Evolutionary conservation across 352 stramenopile genomes (phyloP).

Genomic region (Globisporangium takayamanum): DNA sequence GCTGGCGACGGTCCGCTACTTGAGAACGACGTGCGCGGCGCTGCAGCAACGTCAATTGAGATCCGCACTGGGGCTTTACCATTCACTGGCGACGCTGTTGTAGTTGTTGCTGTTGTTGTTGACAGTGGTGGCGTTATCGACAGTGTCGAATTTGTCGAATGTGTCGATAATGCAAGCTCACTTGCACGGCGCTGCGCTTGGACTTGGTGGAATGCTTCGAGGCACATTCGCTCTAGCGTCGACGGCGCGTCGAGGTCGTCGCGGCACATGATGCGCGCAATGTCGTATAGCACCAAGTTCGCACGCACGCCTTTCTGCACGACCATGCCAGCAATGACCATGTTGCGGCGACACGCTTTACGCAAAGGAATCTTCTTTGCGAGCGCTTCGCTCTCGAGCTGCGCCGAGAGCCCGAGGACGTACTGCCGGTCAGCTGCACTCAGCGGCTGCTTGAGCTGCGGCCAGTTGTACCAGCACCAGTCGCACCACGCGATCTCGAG

Average conservation of each 20-base stretch:
- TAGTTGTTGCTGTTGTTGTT: not conserved
- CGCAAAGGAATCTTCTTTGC: slow-evolving; percentile 70
- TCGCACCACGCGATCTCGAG: slow-evolving; percentile 97
- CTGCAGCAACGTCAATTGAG: slow-evolving; percentile 40
- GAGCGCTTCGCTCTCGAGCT: slow-evolving; percentile 49
- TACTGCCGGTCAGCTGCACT: slow-evolving; percentile 57
- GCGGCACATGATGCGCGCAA: slow-evolving; percentile 80
- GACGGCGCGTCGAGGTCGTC: slow-evolving; percentile 77
- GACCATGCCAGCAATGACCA: slow-evolving; percentile 75
- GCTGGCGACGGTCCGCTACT: slow-evolving; percentile 18
- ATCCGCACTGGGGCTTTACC: slow-evolving; percentile 32
- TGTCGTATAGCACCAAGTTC: slow-evolving; percentile 57
- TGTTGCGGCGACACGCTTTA: slow-evolving; percentile 64
- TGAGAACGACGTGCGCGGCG: slow-evolving; percentile 14
- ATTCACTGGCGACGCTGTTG: slow-evolving; percentile 7
- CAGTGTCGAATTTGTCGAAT: no score
- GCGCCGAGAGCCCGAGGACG: slow-evolving; percentile 48
- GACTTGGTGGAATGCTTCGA: slow-evolving; percentile 66
- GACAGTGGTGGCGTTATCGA: no score
- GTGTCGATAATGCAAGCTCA: not conserved
- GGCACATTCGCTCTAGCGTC: slow-evolving; percentile 50
- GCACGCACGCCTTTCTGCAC: slow-evolving; percentile 71
- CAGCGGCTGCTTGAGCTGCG: slow-evolving; percentile 79
- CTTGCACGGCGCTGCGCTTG: slow-evolving; percentile 17
- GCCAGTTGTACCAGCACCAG: slow-evolving; percentile 98